Percentiles rank a stretch among this genome's conserved stretches.
Evolutionary conservation across 805 yeast genomes (phyloP).

Genomic region (Pachysolen tannophilus): DNA sequence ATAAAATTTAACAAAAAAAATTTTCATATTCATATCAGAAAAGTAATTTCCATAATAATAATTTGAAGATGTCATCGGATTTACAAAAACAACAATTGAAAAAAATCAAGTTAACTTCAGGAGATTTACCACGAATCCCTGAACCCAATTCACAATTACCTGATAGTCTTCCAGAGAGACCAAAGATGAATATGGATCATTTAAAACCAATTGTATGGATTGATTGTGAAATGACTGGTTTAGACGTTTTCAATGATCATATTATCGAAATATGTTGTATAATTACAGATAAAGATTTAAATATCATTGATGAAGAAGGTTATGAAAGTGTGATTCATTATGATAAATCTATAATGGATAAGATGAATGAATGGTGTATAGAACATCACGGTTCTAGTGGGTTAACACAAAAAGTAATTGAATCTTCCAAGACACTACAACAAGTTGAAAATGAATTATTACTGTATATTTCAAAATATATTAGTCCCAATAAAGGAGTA

Average conservation of each 20-base stretch:
- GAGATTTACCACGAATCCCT: too few relatives aligned
- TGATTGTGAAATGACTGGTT: conserved; percentile 98
- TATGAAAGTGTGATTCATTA: conserved; percentile 78
- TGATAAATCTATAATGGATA: conserved; percentile 49
- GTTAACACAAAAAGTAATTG: conserved; percentile 60
- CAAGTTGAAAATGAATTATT: conserved; percentile 63
- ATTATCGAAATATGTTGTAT: conserved; percentile 91
- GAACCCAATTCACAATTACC: background rate
- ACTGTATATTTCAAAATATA: conserved; percentile 47
- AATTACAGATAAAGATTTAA: conserved; percentile 76
- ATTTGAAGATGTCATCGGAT: too few relatives aligned
- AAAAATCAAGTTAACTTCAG: too few relatives aligned
- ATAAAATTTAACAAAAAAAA: too few relatives aligned
- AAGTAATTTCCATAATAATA: too few relatives aligned
- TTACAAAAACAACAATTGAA: too few relatives aligned
- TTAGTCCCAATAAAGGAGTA: conserved; percentile 53
- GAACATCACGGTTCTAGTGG: conserved; percentile 77
- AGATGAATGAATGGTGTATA: conserved; percentile 86
- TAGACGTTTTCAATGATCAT: conserved; percentile 69
- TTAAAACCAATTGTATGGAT: conserved; percentile 69
- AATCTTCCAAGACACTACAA: conserved; percentile 42
- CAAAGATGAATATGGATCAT: conserved; percentile 8
- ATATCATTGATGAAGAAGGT: conserved; percentile 59
- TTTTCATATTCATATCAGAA: too few relatives aligned
- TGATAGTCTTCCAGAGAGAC: background rate